phyloP scores from a whole-genome alignment of 2,329 filamentous ascomycete genomes.

The Fusarium agapanthi region DNA sequence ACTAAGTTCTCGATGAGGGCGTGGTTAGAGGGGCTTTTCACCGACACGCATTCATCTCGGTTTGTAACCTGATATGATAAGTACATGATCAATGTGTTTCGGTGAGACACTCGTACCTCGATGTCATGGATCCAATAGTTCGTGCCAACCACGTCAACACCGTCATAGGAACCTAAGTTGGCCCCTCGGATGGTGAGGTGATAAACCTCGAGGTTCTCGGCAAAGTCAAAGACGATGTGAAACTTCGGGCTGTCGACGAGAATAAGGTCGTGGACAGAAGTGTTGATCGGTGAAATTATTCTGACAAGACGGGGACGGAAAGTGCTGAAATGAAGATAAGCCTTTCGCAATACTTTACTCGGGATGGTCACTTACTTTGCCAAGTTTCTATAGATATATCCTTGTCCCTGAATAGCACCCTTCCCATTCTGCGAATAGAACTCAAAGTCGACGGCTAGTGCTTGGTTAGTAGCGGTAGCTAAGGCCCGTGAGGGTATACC shows the following conservation, averaged over 20 bases:
- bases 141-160: background rate
- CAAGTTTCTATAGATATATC: background rate
- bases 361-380: background rate
- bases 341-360: accelerated
- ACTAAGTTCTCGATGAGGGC: background rate
- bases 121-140: background rate
- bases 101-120: background rate
- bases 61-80: background rate
- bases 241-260: background rate
- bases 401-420: background rate
- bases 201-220: background rate
- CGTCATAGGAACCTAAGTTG: background rate
- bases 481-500: background rate
- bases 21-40: background rate
- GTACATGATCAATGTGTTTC: accelerated
- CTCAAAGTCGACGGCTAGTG: background rate
- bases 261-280: background rate
- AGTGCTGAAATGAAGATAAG: background rate
- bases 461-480: background rate
- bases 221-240: background rate
- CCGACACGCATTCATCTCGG: background rate
- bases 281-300: background rate
- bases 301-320: background rate
- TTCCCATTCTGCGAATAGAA: background rate
- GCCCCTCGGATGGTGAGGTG: background rate